Conservation (phyloP, 2,329 filamentous ascomycete species). For the Colletotrichum musae region DNA sequence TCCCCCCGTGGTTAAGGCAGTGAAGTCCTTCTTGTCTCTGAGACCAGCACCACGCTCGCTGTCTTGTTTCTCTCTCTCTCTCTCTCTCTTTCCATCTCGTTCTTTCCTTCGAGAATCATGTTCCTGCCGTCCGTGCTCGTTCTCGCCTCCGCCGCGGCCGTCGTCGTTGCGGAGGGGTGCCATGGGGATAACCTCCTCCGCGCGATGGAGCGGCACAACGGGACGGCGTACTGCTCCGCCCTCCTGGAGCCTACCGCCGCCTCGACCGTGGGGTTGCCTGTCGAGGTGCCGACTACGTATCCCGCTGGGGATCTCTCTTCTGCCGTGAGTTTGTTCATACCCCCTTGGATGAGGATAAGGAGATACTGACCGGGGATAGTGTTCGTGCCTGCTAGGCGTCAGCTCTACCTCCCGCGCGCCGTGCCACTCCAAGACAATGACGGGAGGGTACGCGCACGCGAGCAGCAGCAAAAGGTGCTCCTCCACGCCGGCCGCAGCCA, state of each 20-base stretch:
- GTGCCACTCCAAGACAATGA: conserved; percentile 3
- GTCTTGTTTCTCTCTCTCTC: neutral
- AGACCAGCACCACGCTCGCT: neutral
- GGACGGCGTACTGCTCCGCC: conserved; percentile 32
- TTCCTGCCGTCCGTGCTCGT: neutral
- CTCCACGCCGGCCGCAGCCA: too few relatives aligned
- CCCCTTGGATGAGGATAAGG: neutral
- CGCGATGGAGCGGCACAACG: conserved; percentile 34
- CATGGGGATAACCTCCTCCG: conserved; percentile 40
- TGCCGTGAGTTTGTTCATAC: conserved; percentile 16
- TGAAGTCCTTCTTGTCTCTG: too few relatives aligned
- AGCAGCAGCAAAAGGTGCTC: neutral
- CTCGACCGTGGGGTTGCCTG: neutral
- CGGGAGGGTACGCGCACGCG: neutral
- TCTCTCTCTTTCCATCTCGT: neutral
- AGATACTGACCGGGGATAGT: conserved; percentile 17
- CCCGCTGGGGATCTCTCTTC: conserved; percentile 12
- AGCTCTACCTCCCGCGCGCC: neutral
- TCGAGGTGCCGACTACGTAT: conserved; percentile 26
- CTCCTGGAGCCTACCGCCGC: neutral
- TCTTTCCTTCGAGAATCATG: neutral
- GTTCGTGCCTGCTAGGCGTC: conserved; percentile 31
- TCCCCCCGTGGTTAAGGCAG: too few relatives aligned
- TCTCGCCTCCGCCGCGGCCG: neutral
- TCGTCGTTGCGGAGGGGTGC: conserved; percentile 24